Evolutionary conservation across 192 early-diverging fungal species (phyloP).

Genomic region (Blastocladiella britannica): DNA sequence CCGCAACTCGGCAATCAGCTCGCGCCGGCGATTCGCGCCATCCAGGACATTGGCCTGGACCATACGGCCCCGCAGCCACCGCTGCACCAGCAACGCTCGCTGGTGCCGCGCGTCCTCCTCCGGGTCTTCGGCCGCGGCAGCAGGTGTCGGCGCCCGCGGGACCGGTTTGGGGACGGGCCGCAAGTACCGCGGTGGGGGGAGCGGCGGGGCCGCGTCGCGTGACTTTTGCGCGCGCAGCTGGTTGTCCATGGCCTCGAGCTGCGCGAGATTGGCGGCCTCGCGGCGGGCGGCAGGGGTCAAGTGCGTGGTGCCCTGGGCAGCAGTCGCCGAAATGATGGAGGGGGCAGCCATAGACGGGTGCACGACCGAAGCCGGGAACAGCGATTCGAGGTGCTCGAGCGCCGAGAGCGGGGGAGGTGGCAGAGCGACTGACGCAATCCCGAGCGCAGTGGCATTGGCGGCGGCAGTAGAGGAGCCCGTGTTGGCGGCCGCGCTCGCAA

Average conservation of each 20-base stretch:
- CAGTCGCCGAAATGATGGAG: too few species aligned
- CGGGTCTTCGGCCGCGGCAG: conserved; percentile 11
- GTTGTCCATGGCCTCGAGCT: conserved; percentile 24
- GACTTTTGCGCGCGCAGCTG: conserved; percentile 22
- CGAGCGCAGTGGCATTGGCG: too few species aligned
- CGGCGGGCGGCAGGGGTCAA: conserved; percentile 15
- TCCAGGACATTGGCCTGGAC: conserved; percentile 35
- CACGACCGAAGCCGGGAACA: conserved; percentile 13
- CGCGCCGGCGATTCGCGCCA: conserved; percentile 20
- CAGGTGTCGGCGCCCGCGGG: conserved; percentile 24
- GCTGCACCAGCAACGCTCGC: conserved; percentile 27
- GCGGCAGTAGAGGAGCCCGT: too few species aligned
- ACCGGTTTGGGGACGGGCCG: conserved; percentile 28
- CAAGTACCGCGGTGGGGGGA: conserved; percentile 21
- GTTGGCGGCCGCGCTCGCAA: too few species aligned
- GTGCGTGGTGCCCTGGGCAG: too few species aligned
- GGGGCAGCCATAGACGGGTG: conserved; percentile 12
- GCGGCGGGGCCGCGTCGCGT: conserved; percentile 2
- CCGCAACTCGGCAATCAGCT: conserved; percentile 33
- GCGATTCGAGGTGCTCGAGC: conserved; percentile 13
- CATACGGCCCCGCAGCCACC: conserved; percentile 27
- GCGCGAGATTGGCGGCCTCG: conserved; percentile 18
- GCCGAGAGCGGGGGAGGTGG: too few species aligned
- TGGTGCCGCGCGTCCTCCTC: conserved; percentile 26
- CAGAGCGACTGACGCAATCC: too few species aligned